Percentiles rank a stretch among this genome's conserved stretches.
Evolutionary conservation across 2,329 filamentous ascomycete genomes (phyloP).

Genomic region (Pseudogymnoascus sp.): DNA sequence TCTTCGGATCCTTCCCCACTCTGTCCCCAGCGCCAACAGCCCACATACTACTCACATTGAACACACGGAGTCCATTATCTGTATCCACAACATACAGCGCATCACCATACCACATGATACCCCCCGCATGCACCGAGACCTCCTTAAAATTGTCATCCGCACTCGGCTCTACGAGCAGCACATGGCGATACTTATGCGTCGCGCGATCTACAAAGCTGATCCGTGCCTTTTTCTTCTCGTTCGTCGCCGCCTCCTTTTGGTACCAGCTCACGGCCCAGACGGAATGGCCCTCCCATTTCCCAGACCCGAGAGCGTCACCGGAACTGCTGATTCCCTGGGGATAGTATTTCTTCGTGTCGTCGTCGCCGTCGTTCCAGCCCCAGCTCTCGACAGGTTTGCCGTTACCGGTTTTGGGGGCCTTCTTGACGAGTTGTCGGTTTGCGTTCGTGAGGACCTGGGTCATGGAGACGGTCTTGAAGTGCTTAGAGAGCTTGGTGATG

Average conservation of each 20-base stretch:
- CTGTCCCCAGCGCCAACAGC: conserved; percentile 28
- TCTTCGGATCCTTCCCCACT: conserved; percentile 25
- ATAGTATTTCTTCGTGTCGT: conserved; percentile 28
- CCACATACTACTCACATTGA: conserved; percentile 33
- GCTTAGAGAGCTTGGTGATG: not conserved
- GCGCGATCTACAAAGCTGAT: conserved; percentile 29
- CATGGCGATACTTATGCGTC: conserved; percentile 29
- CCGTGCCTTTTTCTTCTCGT: conserved; percentile 22
- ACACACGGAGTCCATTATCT: conserved; percentile 29
- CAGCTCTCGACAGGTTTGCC: not conserved
- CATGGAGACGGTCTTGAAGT: not conserved
- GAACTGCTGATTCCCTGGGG: conserved; percentile 32
- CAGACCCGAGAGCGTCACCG: conserved; percentile 27
- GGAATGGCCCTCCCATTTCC: conserved; percentile 29
- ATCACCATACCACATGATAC: conserved; percentile 32
- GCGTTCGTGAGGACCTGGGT: not conserved
- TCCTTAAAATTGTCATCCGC: conserved; percentile 28
- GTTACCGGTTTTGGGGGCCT: not conserved
- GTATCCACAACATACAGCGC: conserved; percentile 32
- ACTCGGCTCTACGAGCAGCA: conserved; percentile 30
- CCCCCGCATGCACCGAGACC: conserved; percentile 31
- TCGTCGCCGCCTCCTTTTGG: conserved; percentile 19
- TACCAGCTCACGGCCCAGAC: conserved; percentile 33
- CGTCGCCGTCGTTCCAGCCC: conserved; percentile 25
- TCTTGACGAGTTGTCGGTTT: not conserved